Evolutionary conservation across 1,284 basidiomycete species (phyloP).

Genomic region (Ganoderma boninense): DNA sequence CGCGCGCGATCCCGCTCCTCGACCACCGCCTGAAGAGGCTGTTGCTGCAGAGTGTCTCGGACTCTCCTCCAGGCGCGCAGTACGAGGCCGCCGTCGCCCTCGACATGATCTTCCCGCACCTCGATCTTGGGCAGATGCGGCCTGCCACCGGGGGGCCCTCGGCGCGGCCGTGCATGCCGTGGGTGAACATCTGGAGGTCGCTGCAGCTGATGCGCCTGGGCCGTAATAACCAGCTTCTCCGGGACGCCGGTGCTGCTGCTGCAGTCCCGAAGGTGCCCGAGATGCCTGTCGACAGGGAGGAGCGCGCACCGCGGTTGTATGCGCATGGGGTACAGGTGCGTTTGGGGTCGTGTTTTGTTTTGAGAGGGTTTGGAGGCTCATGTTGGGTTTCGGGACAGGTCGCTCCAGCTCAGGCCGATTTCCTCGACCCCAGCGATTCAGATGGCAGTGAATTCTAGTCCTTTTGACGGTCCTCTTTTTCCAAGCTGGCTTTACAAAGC

Average conservation of each 20-base stretch:
- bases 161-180: not conserved
- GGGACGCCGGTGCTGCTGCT: not conserved
- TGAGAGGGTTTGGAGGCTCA: not conserved
- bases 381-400: not conserved
- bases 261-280: not conserved
- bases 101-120: slow-evolving; percentile 2
- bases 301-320: too few relatives aligned
- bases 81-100: not conserved
- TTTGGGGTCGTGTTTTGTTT: not conserved
- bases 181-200: not conserved
- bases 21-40: not conserved
- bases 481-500: not conserved
- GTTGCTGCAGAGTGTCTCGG: not conserved
- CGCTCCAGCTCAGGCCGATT: not conserved
- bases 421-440: not conserved
- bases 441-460: not conserved
- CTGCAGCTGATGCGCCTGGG: not conserved
- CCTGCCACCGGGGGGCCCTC: not conserved
- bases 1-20: not conserved
- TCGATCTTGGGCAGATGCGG: not conserved
- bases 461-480: not conserved
- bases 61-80: not conserved
- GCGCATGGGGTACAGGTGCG: not conserved
- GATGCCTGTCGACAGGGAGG: not conserved
- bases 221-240: not conserved